Evolutionary conservation across 495 filamentous ascomycete genomes (phyloP).

Genomic region (Neurospora intermedia): DNA sequence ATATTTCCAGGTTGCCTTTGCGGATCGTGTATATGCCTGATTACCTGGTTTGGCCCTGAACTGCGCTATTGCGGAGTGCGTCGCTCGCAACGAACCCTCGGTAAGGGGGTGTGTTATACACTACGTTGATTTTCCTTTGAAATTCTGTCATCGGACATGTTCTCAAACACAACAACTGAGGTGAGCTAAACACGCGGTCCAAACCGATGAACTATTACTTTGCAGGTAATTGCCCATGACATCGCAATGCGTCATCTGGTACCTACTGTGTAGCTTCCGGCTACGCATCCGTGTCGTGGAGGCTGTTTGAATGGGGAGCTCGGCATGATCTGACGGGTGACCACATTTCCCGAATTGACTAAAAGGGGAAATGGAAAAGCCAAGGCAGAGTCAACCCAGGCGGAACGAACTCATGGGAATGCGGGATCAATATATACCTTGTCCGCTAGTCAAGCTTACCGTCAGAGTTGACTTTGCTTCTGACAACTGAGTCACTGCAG

Average conservation of each 20-base stretch:
- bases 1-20: neutral
- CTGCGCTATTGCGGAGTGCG: neutral
- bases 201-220: neutral
- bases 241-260: neutral
- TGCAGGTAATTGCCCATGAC: neutral
- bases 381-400: neutral
- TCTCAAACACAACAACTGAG: neutral
- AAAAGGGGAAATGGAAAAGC: neutral
- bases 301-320: neutral
- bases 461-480: neutral
- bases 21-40: neutral
- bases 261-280: neutral
- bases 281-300: neutral
- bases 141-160: neutral
- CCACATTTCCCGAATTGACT: neutral
- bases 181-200: neutral
- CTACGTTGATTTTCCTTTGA: neutral
- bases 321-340: neutral
- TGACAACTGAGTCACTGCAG: neutral
- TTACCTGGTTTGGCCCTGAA: neutral
- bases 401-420: neutral
- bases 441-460: neutral
- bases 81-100: neutral
- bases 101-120: neutral
- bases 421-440: neutral